A percentile compares a stretch with the other conserved stretches of the same genome.
These are phyloP conservation scores for Omphalotus guepiniiformis DNA, from an alignment of 768 basidiomycete genomes.

Conservation along the genomic window DNA sequence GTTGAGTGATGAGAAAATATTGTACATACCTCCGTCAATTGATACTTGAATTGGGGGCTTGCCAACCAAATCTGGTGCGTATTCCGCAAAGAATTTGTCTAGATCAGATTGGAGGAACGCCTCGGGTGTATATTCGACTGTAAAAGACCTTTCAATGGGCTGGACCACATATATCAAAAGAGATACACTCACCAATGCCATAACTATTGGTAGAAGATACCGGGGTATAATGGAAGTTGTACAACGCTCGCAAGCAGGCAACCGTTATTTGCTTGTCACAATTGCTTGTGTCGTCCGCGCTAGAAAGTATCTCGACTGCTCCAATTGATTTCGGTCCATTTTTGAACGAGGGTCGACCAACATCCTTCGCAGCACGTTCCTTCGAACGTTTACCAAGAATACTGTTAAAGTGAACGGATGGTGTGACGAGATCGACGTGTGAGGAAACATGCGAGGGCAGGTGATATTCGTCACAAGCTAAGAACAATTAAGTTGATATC, in stretches of 20 bases:
- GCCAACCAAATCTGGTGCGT: slow-evolving; percentile 29
- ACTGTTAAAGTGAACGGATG: slow-evolving; percentile 38
- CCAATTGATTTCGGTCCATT: no score
- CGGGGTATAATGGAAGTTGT: slow-evolving; percentile 30
- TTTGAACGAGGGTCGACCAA: no score
- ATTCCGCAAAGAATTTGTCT: slow-evolving; percentile 25
- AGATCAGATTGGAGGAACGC: slow-evolving; percentile 31
- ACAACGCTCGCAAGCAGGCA: slow-evolving; percentile 35
- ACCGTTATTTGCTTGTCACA: slow-evolving; percentile 38
- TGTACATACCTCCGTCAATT: slow-evolving; percentile 28
- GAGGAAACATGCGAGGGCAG: slow-evolving; percentile 31
- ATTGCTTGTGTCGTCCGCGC: slow-evolving; percentile 17
- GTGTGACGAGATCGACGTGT: slow-evolving; percentile 41
- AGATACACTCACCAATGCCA: slow-evolving; percentile 29
- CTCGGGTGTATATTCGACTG: slow-evolving; percentile 39
- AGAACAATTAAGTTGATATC: background rate
- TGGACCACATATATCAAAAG: background rate
- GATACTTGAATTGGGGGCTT: slow-evolving; percentile 26
- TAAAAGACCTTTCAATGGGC: background rate
- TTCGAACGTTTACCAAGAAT: no score
- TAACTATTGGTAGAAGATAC: slow-evolving; percentile 29
- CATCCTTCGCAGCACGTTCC: no score
- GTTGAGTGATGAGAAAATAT: background rate
- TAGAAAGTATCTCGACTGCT: no score
- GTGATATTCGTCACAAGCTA: slow-evolving; percentile 37